A percentile compares a stretch with the other conserved stretches of the same genome.
Evolutionary conservation across 345 rosid genomes (phyloP).

Genomic region (Brassica cretica): DNA sequence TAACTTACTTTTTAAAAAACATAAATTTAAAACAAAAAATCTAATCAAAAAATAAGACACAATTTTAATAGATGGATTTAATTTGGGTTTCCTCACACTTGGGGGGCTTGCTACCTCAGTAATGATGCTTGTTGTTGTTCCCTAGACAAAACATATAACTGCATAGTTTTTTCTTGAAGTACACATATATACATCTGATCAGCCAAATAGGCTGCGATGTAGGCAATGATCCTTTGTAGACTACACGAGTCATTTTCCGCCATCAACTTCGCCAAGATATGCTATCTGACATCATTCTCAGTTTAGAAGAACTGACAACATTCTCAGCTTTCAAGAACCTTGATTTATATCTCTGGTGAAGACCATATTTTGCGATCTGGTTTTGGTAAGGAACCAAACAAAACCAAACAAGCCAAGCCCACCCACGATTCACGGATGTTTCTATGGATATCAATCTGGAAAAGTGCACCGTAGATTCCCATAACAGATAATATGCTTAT

Average conservation of each 20-base stretch:
- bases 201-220: slow-evolving; percentile 59
- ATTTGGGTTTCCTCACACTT: too few relatives aligned
- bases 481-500: too few relatives aligned
- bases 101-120: too few relatives aligned
- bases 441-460: too few relatives aligned
- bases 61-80: too few relatives aligned
- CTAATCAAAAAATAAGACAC: too few relatives aligned
- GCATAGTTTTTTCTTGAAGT: slow-evolving; percentile 64
- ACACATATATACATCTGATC: slow-evolving; percentile 51
- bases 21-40: too few relatives aligned
- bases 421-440: too few relatives aligned
- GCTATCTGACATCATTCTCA: slow-evolving; percentile 15
- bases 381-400: slow-evolving; percentile 56
- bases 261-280: slow-evolving; percentile 53
- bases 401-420: too few relatives aligned
- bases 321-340: slow-evolving; percentile 70
- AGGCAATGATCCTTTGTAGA: slow-evolving; percentile 39
- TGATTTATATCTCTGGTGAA: slow-evolving; percentile 29
- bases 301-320: slow-evolving; percentile 37
- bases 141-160: slow-evolving; percentile 44
- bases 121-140: too few relatives aligned
- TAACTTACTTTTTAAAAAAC: too few relatives aligned
- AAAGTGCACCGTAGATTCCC: too few relatives aligned
- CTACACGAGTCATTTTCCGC: slow-evolving; percentile 45
- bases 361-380: slow-evolving; percentile 28